Evolutionary conservation across 179 eudicot genomes (phyloP).

Genomic region (Heliamphora pulchella): DNA sequence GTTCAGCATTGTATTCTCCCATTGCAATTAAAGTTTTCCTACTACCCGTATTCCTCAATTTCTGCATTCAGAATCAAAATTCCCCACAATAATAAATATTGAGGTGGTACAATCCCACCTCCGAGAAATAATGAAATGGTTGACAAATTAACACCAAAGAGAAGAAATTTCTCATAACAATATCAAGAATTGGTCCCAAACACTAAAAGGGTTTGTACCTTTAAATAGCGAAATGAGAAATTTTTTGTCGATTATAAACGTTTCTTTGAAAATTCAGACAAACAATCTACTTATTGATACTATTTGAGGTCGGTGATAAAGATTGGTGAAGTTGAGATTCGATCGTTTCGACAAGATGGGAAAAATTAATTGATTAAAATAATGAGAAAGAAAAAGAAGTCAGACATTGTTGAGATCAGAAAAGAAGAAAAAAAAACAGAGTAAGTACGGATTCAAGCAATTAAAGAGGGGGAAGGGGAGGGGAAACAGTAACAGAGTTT

Average conservation of each 20-base stretch:
- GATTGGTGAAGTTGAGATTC: background rate
- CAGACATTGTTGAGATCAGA: background rate
- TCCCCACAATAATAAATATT: background rate
- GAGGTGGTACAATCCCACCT: background rate
- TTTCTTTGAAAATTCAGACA: background rate
- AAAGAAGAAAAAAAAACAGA: too few relatives aligned
- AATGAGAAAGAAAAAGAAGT: background rate
- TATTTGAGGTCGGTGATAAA: too few relatives aligned
- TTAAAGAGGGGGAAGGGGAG: background rate
- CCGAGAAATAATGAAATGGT: too few relatives aligned
- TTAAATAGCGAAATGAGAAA: background rate
- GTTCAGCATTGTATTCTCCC: slow-evolving; percentile 17
- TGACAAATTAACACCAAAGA: background rate
- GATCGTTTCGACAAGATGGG: background rate
- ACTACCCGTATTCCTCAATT: slow-evolving; percentile 9
- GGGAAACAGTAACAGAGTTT: too few relatives aligned
- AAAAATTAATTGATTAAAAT: background rate
- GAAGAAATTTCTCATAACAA: background rate
- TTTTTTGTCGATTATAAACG: background rate
- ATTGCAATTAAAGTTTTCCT: slow-evolving; percentile 14
- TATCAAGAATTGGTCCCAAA: background rate
- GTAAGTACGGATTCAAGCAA: background rate
- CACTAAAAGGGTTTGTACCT: background rate
- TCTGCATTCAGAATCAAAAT: slow-evolving; percentile 19
- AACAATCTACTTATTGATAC: background rate